Evolutionary conservation across 2,329 filamentous ascomycete genomes (phyloP).

Genomic region (Davidsoniella virescens): DNA sequence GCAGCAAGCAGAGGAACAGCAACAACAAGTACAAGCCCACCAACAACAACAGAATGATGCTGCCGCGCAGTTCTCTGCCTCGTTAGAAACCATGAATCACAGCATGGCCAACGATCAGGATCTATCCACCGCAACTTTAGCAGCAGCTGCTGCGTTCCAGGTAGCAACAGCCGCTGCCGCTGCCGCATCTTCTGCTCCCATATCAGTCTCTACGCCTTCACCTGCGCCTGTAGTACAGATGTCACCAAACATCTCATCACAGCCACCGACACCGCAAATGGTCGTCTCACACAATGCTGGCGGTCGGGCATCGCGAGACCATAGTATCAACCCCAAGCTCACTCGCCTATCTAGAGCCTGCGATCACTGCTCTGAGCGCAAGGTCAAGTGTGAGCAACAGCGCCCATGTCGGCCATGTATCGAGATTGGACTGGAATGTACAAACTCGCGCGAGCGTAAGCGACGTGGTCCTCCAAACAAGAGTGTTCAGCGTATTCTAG

Average conservation of each 20-base stretch:
- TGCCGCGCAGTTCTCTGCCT: conserved; percentile 8
- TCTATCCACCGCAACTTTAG: conserved; percentile 7
- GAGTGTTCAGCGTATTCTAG: conserved; percentile 14
- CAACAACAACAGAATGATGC: conserved; percentile 12
- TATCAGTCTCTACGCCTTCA: neutral
- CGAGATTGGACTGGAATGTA: conserved; percentile 42
- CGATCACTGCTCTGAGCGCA: conserved; percentile 45
- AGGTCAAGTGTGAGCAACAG: conserved; percentile 44
- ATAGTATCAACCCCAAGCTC: conserved; percentile 31
- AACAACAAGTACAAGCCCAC: conserved; percentile 1
- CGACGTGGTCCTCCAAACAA: conserved; percentile 43
- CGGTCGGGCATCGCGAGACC: conserved; percentile 20
- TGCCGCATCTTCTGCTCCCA: neutral
- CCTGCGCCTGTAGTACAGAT: conserved; percentile 5
- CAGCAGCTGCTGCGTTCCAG: conserved; percentile 10
- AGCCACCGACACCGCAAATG: conserved; percentile 4
- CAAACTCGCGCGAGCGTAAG: conserved; percentile 40
- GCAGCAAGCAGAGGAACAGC: conserved; percentile 13
- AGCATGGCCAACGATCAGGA: conserved; percentile 4
- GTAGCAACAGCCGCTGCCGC: conserved; percentile 2
- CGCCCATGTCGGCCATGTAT: conserved; percentile 39
- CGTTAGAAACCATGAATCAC: conserved; percentile 1
- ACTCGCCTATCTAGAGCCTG: conserved; percentile 42
- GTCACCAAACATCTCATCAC: neutral
- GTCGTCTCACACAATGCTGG: neutral